Evolutionary conservation across 1,284 basidiomycete species (phyloP), one percentile per base, ranked within the genome.

Genomic region (Ustilago trichophora): DNA sequence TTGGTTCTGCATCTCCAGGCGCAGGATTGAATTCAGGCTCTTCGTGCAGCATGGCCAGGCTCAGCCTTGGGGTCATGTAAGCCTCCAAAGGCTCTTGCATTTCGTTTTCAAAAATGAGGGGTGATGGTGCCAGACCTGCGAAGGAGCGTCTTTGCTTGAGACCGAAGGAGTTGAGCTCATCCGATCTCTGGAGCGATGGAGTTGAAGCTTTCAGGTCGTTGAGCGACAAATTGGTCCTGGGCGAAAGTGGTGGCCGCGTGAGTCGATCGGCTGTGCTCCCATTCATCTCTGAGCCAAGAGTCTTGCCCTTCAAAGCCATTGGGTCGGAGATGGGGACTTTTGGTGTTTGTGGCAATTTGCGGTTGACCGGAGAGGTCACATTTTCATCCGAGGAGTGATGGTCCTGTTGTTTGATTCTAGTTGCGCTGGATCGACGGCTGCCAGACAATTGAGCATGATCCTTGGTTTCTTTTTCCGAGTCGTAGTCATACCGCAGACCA

Each of bases 11-110:
- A 10, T 34, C 12, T 12, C 5, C 27, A 3, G 42, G 2, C 4
- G 47, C 21, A 1, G 18, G 19, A 3, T 13, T n/a, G 16, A 24
- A 7, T n/a, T 19, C 27, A 6, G 34, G 32, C 22, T 64, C 49
- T 9, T 64, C 54, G 40, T 57, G 52, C 2, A 62, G 40, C 19
- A 45, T 54, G 1, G 52, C 27, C 29, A 62, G 26, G 32, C 55
- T 64, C 8, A 47, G 19, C 10, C 60, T 36, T 7, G 56, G 54
- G 0, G 63, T 59, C 52, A 57, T 57, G 37, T 53, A 62, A 12
- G 55, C 53, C 31, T 63, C 53, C 13, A 25, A 7, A 10, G 34
- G 35, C 21, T 56, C 62, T 9, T 50, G 31, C 24, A 13, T 19
- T 3, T 59, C 60, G 15, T 35, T 18, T 6, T 64, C 60, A 10